Evolutionary conservation across 2,329 filamentous ascomycete species (phyloP), one percentile per base, ranked within the genome.

Genomic region (Colletotrichum theobromicola): DNA sequence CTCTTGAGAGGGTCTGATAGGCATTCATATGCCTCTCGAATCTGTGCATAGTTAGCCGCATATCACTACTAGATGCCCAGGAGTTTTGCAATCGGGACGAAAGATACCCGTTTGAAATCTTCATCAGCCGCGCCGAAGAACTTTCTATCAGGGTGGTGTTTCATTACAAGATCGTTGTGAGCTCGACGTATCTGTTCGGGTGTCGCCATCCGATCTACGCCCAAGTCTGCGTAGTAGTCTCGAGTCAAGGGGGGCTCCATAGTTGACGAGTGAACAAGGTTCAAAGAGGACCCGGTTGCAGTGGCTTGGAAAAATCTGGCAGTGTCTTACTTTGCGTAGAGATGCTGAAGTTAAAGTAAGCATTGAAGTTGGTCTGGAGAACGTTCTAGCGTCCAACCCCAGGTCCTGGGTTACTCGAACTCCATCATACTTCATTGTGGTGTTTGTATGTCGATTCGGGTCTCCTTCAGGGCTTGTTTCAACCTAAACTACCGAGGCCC

Each of bases 401-500:
- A 8, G 9, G 7, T 46, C n/a, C 18, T 8, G 37, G 5, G 5
- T n/a, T 0, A 46, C 37, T 46, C 18, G 37, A 18, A 0, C 5
- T 46, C n/a, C 5, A 10, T 46, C 42, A 46, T 1, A 0, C 0
- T 0, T 12, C n/a, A 46, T 46, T 21, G 42, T 46, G 5, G 0
- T 4, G 42, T 46, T 13, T 46, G 4, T 50, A 6, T 50, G 6
- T 50, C 42, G 42, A 50, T 18, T 50, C n/a, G 13, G n/a, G 21
- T 21, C 0, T 50, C 4, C 18, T 46, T 50, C n/a, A 0, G n/a
- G 21, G 21, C 10, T 13, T 21, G n/a, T 13, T 50, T 50, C 0
- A 21, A 0, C 4, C 10, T 13, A 4, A 13, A 46, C 6, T n/a
- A 12, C n/a, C 10, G 1, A 50, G 10, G n/a, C n/a, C 42, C 2